Evolutionary conservation across 805 yeast genomes (phyloP), one percentile per base, ranked within the genome.

Genomic region (Yamadazyma laniorum): DNA sequence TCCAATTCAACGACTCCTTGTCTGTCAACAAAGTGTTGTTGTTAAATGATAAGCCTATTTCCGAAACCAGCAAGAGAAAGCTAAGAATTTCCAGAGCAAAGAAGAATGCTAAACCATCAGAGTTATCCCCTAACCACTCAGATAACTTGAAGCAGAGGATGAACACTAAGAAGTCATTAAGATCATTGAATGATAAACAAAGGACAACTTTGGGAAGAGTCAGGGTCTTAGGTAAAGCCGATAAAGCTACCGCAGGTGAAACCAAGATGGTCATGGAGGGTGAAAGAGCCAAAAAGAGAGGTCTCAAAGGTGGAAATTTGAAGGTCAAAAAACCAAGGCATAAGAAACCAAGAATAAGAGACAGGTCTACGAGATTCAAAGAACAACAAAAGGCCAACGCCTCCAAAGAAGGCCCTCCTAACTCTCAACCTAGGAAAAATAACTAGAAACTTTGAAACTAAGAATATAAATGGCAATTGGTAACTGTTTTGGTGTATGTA

Each of bases 201-300:
- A 84, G 73, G 61, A 83, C 95, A 12, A 77, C 76, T 51, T 60
- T 86, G 26, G 96, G 96, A 25, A 77, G 96, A 59, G 95, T 93
- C 15, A 75, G 74, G 52, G 70, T 84, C 3, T 69, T 89, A 31
- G 91, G 91, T 35, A 86, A 81, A 56, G 85, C 89, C 37, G 96
- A 86, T 56, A 77, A 84, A 51, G 74, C 83, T 25, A 72, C 82
- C 16, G 75, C 80, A 6, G 91, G 91, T 34, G 29, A 33, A 6
- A 67, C 68, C 36, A 34, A 32, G 16, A 18, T 40, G 6, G 77
- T 42, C 52, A 58, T 80, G 25, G 96, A 88, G 65, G 96, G 96
- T 46, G 65, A 74, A 39, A 79, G 95, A 67, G 89, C 96, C 12
- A 63, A 68, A 42, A 83, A 82, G 60, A 89, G 87, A 18, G 77